phyloP scores from a whole-genome alignment of 495 filamentous ascomycete genomes.

The Aspergillus nanangensis region DNA sequence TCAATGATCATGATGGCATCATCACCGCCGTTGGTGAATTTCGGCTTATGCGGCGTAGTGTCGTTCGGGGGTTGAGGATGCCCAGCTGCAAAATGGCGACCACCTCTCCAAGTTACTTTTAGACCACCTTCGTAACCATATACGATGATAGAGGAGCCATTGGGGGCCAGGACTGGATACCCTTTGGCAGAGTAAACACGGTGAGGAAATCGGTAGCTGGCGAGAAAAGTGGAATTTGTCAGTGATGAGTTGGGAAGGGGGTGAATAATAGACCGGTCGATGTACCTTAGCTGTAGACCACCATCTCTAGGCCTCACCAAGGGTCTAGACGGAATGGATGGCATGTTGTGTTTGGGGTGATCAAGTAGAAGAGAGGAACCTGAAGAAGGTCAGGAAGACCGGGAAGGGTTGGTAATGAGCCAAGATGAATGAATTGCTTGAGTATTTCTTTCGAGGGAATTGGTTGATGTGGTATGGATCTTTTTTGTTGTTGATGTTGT shows the following conservation, averaged over 20 bases:
- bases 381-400: too few species aligned
- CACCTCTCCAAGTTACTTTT: slow-evolving; percentile 77
- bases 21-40: slow-evolving; percentile 33
- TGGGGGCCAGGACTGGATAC: slow-evolving; percentile 73
- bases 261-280: too few species aligned
- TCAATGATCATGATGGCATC: slow-evolving; percentile 74
- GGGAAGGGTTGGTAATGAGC: neutral
- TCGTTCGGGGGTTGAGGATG: slow-evolving; percentile 19
- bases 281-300: slow-evolving; percentile 51
- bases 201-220: slow-evolving; percentile 70
- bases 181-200: slow-evolving; percentile 67
- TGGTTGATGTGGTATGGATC: neutral
- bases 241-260: slow-evolving; percentile 7
- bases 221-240: slow-evolving; percentile 7
- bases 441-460: neutral
- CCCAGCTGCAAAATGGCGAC: slow-evolving; percentile 54
- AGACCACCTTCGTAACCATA: slow-evolving; percentile 80
- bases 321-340: slow-evolving; percentile 36
- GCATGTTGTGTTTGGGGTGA: too few species aligned
- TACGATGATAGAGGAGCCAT: slow-evolving; percentile 78
- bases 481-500: neutral
- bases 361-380: too few species aligned
- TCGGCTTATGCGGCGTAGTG: slow-evolving; percentile 22
- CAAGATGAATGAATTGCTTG: too few species aligned
- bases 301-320: slow-evolving; percentile 36